Base-by-base conservation (phyloP, 805 yeast genomes). In the Schwanniomyces vanrijiae region DNA sequence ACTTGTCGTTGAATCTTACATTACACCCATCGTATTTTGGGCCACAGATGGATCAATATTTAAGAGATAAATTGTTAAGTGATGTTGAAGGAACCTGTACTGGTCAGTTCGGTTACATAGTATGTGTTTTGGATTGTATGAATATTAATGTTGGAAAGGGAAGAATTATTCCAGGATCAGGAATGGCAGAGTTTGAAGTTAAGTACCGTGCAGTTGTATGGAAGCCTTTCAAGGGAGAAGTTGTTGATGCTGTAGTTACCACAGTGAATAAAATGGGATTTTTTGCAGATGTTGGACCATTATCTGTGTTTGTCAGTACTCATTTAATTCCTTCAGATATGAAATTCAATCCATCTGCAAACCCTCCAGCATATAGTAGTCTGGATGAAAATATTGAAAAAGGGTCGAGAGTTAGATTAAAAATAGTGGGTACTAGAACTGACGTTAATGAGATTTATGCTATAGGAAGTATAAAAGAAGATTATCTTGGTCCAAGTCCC, bases 1-100 rank as follows among this genome's bases (percentile, higher is more conserved):
- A 94, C 71, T 81, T 94, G 55, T 86, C 97, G 55, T 79, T 94
- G 49, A 90, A 88, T 65, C 77, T 94, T 57, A 91, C 97, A 40
- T 84, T 94, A 47, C 99, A 92, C 68, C 99, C 99, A 44, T 90
- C 98, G 28, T 94, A 84, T 68, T 92, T 91, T 63, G 99, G 99
- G 1, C 97, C 98, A 3, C 95, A 91, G 58, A 94, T 94, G 98
- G 90, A 88, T 69, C 95, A 90, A 64, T 92, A 84, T 62, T 76
- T 94, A 56, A 83, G 95, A 63, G 88, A 90, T 62, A 91, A 92
- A 67, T 77, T 94, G 52, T 78, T 94, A 49, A 90, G 89, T 54
- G 99, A 94, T 64, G 99, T 94, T 37, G 99, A 94, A 71, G 99
- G 99, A 21, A 90, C 98, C 1, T 94, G 98, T 71, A 91, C 98